phyloP scores from a whole-genome alignment of 2,329 filamentous ascomycete species.

The Colletotrichum musae region DNA sequence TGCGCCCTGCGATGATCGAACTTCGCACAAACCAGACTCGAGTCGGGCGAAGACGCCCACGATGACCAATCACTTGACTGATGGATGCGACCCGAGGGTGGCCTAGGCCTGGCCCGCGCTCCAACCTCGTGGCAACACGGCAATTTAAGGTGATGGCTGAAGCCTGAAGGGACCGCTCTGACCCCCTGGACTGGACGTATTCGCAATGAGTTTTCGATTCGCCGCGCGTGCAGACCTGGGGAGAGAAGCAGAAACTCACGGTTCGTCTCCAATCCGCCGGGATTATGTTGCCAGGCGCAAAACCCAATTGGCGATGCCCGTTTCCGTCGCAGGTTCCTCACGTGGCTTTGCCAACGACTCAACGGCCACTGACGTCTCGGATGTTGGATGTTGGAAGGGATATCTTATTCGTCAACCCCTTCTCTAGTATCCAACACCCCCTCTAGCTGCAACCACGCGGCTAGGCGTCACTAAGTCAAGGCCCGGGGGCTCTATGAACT shows the following conservation, averaged over 20 bases:
- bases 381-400: too few relatives aligned
- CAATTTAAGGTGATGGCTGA: neutral
- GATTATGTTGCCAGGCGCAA: constrained; percentile 16
- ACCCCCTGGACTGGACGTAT: constrained; percentile 18
- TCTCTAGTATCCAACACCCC: too few relatives aligned
- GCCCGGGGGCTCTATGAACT: too few relatives aligned
- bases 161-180: neutral
- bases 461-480: too few relatives aligned
- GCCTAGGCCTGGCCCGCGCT: too few relatives aligned
- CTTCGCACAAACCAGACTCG: too few relatives aligned
- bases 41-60: neutral
- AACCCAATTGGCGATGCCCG: constrained; percentile 12
- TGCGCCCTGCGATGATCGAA: too few relatives aligned
- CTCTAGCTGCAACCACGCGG: too few relatives aligned
- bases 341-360: constrained; percentile 3
- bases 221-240: neutral
- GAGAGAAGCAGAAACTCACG: neutral
- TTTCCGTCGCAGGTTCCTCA: constrained; percentile 6
- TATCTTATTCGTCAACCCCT: too few relatives aligned
- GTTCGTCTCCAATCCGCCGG: constrained; percentile 1
- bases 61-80: neutral
- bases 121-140: too few relatives aligned
- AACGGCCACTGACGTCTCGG: neutral
- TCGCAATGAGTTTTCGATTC: constrained; percentile 14
- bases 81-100: neutral